Evolutionary conservation across 2,329 filamentous ascomycete species (phyloP), one percentile per base, ranked within the genome.

Genomic region (Apiospora hydei): DNA sequence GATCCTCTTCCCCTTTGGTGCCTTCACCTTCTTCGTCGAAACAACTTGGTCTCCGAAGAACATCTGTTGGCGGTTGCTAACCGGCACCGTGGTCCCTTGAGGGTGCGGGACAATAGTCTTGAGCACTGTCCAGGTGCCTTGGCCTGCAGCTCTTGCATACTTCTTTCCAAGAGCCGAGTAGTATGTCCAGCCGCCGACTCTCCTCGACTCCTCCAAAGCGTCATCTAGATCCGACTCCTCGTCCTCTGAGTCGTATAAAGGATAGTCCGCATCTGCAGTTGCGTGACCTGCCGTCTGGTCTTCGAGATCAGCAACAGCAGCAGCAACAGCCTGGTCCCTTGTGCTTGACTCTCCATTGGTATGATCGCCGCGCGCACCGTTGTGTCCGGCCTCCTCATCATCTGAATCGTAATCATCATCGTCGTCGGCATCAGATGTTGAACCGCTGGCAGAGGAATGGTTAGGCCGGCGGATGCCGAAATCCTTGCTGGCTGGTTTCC

Each of bases 201-300:
- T 87, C 72, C 91, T 90, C 0, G 95, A 94, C 79, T 94, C 92
- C 80, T 96, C 94, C 5, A 97, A 84, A 70, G 90, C 89, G 72
- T 95, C 92, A 47, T 91, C 88, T 3, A 66, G 61, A 71, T 93
- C 90, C 70, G 94, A 90, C 4, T 93, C 92, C 73, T 97, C 94
- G 69, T 95, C 92, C 67, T 95, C 93, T 0, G 95, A 98, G 79
- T 99, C 96, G 82, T 99, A 99, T 18, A 98, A 85, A 1, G 93
- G 93, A 77, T 93, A 97, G 75, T 95, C 93, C 34, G 94, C 91
- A 70, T 91, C 87, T 7, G 85, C 83, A 2, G 85, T 82, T 11
- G 90, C 83, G 0, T 88, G 86, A 70, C 91, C 90, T 2, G 88
- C 88, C 34, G 96, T 92, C 75, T 96, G 94, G 76, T 95, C 95